Base-by-base conservation (phyloP, 106 monocot genomes). In the Dactylorhiza incarnata region DNA sequence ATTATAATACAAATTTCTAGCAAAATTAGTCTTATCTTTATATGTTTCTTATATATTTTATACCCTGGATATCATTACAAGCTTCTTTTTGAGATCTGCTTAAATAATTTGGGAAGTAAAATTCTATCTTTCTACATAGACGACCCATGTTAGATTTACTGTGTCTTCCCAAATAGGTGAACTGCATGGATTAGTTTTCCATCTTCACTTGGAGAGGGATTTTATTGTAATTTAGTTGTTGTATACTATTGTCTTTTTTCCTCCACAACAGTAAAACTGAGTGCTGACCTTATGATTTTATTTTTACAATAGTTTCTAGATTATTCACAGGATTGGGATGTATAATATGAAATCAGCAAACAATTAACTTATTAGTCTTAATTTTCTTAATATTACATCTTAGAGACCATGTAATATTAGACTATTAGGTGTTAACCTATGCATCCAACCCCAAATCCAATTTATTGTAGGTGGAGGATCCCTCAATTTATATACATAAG, bases 31-130 rank as follows among this genome's bases (percentile, higher is more conserved):
- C 15, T 5, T 69, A 65, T 65, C 24, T 29, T 26, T 11, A 26
- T 69, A 9, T 69, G 37, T 69, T 69, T 46, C 69, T 69, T 11
- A 69, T 46, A 65, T 9, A 14, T 69, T 69, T 69, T 69, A 15
- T 45, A 45, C 24, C 45, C 17, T 44, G 45, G 9, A 8, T 69
- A 19, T 43, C 24, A 12, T 62, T 20, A 62, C 6, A 5, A 8
- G n/a, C 62, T 14, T 54, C 17, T 22, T 61, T 9, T 61, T 61
- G 12, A 61, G 61, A 61, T 14, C 54, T 61, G 61, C 61, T 22
- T 20, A 9, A 20, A 61, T 61, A 23, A 67, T 37, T 11, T 11
- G 26, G 26, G 11, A 43, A 67, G 62, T 67, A 9, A 37, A 67
- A 67, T 67, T 11, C 37, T 19, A 23, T 22, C 23, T 61, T 61